Conservation (phyloP, 768 basidiomycete genomes). For the Baorangia bicolor region DNA sequence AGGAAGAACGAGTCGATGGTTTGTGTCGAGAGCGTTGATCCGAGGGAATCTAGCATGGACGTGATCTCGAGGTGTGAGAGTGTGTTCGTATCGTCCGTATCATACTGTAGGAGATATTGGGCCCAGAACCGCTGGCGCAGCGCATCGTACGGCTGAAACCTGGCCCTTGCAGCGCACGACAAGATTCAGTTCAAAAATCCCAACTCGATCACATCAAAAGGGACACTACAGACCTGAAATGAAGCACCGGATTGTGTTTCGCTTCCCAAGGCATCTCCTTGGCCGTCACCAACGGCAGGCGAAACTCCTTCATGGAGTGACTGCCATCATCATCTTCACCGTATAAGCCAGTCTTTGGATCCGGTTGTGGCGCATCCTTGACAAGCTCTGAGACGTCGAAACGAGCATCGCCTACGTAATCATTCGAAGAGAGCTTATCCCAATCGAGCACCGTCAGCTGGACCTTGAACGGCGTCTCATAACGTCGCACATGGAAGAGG, state of each 20-base stretch:
- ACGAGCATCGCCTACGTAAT: constrained; percentile 77
- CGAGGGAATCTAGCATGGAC: constrained; percentile 95
- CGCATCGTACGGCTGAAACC: constrained; percentile 93
- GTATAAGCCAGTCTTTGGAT: constrained; percentile 49
- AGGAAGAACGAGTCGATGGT: constrained; percentile 86
- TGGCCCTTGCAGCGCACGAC: constrained; percentile 55
- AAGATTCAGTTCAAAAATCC: constrained; percentile 1
- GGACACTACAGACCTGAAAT: constrained; percentile 49
- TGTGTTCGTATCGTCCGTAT: constrained; percentile 73
- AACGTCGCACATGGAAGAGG: constrained; percentile 89
- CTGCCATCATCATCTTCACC: constrained; percentile 36
- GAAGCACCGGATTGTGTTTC: constrained; percentile 67
- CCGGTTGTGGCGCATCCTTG: constrained; percentile 63
- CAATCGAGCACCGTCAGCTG: constrained; percentile 90
- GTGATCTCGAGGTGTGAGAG: constrained; percentile 86
- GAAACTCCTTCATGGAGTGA: constrained; percentile 69
- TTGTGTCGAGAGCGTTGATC: constrained; percentile 79
- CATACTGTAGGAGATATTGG: constrained; percentile 86
- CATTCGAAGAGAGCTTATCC: constrained; percentile 92
- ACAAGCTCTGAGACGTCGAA: constrained; percentile 74
- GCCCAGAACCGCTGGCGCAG: constrained; percentile 90
- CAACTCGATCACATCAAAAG: not conserved
- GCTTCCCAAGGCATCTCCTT: constrained; percentile 72
- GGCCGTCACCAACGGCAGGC: constrained; percentile 56
- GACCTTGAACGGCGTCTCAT: constrained; percentile 76